Base-by-base conservation (phyloP, 306 rosid genomes). In the Senna siamea region DNA sequence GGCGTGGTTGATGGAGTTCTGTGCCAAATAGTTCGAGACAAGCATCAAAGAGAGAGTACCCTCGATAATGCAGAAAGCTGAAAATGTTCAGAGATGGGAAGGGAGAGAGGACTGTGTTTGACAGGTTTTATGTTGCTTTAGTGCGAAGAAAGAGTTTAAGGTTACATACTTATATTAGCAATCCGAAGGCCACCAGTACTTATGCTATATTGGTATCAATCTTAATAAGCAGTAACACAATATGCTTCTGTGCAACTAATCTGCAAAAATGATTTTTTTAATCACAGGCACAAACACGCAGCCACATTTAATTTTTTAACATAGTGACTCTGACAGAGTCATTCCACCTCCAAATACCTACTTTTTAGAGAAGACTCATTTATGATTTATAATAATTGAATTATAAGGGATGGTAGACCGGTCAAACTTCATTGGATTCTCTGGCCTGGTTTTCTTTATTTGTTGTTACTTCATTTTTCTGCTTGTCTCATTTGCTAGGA, bases 31-130 rank as follows among this genome's bases (percentile, higher is more conserved):
- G 56, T 58, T 67, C 65, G 14, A 32, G 63, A 62, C 69, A 50
- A 78, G 66, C 68, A 64, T 69, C 46, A 56, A 57, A 72, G 50
- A 79, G 57, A 32, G 56, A 48, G 80, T 75, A 55, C 64, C 76
- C 85, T 87, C 84, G 91, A 77, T 48, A 74, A 11, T 54, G 87
- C 73, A 71, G 84, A 87, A 87, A 84, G 91, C 78, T 79, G 85
- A 66, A 61, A 65, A 1, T 43, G 4, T 23, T 40, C 56, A 58
- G 34, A 70, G 5, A 11, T 35, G n/a, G 10, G 11, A 41, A 47
- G 67, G 46, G 72, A 20, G 35, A 23, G 65, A 14, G 70, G 68
- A 35, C 19, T 30, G 41, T 47, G 50, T 22, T 69, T 20, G 7
- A 56, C 17, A 34, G 65, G 53, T 68, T 69, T 52, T 62, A 15